These are phyloP conservation scores for Vanrija humicola DNA, from an alignment of 1,284 basidiomycete species.

Conservation along the genomic window DNA sequence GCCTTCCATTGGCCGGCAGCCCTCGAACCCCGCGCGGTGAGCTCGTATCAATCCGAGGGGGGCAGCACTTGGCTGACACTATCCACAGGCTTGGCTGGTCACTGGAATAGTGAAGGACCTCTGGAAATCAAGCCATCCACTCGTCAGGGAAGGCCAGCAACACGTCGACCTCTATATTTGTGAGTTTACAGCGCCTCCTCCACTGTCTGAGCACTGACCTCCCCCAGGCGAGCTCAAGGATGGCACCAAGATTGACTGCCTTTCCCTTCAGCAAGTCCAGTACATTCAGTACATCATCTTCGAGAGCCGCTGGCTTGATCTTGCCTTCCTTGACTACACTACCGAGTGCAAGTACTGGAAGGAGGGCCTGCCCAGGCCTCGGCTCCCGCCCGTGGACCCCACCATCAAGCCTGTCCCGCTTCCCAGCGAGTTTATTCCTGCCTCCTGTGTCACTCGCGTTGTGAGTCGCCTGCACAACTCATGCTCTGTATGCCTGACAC, in stretches of 20 bases:
- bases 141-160: constrained; percentile 58
- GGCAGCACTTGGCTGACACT: too few relatives aligned
- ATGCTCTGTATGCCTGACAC: too few relatives aligned
- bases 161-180: constrained; percentile 70
- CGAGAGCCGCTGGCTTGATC: constrained; percentile 63
- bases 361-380: neutral
- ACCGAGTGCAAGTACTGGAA: neutral
- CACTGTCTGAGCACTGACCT: neutral
- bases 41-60: too few relatives aligned
- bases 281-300: constrained; percentile 80
- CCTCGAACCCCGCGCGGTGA: too few relatives aligned
- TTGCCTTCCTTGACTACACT: constrained; percentile 16
- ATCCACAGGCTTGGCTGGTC: neutral
- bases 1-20: constrained; percentile 31
- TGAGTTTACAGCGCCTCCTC: constrained; percentile 35
- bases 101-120: neutral
- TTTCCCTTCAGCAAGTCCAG: constrained; percentile 76
- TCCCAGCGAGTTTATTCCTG: constrained; percentile 9
- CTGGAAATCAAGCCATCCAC: constrained; percentile 55
- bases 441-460: constrained; percentile 4
- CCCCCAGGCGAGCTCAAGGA: constrained; percentile 10
- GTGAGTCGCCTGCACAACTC: constrained; percentile 6
- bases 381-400: constrained; percentile 1
- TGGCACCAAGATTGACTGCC: constrained; percentile 59
- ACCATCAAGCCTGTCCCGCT: constrained; percentile 15